Base-by-base conservation (phyloP, 2,329 filamentous ascomycete species). In the Diaporthe capsici region DNA sequence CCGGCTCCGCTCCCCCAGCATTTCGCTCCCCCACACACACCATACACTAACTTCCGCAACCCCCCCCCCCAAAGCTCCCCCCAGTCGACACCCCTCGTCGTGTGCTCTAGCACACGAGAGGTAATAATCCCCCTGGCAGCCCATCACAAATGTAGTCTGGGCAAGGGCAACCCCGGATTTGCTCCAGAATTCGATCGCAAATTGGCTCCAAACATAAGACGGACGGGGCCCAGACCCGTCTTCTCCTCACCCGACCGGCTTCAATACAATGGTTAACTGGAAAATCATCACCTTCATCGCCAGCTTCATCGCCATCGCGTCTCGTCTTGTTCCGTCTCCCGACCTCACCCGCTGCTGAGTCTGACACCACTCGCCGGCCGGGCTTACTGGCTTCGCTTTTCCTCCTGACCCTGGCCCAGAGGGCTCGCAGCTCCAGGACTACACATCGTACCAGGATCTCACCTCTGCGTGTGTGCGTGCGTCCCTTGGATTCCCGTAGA, bases 161-260 rank as follows among this genome's bases (percentile, higher is more conserved):
- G 63, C 73, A 51, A 44, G 65, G 63, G 44, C 63, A 70, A 75
- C 75, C 75, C 73, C 75, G 75, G 75, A 76, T 76, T 76, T 75
- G 42, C 72, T 74, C 65, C 67, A 76, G 70, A 61, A 53, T 28
- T 67, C 49, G n/a, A 75, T 72, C 49, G 60, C 74, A 63, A 53
- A 31, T 61, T 65, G 63, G 47, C 71, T 76, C 71, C 71, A 70
- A 71, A 65, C 68, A 75, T 76, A 76, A 76, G 75, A 76, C 70
- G 70, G 70, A 65, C 44, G 42, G 75, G 75, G 73, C 73, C 58
- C 53, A 55, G 53, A 63, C 65, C 65, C 47, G 31, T 58, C 51
- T 68, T 63, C 74, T 68, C 63, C 70, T 63, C 28, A 47, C 37
- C 71, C 51, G 63, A 42, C 71, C 57, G 58, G 71, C n/a, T 44